Conservation (phyloP, 1,139 yeast species). For the Debaryomyces udenii region DNA sequence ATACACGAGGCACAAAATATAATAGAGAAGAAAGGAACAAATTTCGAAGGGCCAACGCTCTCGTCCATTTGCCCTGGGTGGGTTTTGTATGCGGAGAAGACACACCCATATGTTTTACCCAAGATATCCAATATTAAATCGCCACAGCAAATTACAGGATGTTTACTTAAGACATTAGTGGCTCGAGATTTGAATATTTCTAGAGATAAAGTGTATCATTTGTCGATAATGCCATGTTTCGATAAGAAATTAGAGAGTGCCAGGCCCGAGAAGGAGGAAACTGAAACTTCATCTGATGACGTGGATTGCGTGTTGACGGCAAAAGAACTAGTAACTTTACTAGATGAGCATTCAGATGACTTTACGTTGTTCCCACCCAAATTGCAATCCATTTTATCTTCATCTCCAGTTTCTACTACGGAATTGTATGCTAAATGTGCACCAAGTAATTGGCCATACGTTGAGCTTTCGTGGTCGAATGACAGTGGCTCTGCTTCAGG, state of each 20-base stretch:
- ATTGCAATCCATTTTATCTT: slow-evolving; percentile 14
- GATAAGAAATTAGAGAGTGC: slow-evolving; percentile 96
- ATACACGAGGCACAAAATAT: slow-evolving; percentile 60
- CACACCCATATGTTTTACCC: slow-evolving; percentile 83
- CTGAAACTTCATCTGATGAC: slow-evolving; percentile 41
- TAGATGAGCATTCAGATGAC: slow-evolving; percentile 49
- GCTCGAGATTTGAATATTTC: slow-evolving; percentile 39
- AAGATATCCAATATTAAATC: slow-evolving; percentile 68
- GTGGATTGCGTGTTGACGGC: slow-evolving; percentile 96
- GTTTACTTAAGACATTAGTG: slow-evolving; percentile 63
- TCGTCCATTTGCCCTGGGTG: slow-evolving; percentile 93
- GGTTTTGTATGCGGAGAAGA: slow-evolving; percentile 94
- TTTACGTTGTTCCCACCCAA: slow-evolving; percentile 26
- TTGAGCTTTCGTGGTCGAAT: slow-evolving; percentile 64
- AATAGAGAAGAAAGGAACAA: slow-evolving; percentile 25
- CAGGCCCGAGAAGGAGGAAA: slow-evolving; percentile 60
- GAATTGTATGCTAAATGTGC: slow-evolving; percentile 42
- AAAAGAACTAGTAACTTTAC: slow-evolving; percentile 74
- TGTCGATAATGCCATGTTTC: slow-evolving; percentile 94
- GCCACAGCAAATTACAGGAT: slow-evolving; percentile 93
- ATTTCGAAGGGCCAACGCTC: slow-evolving; percentile 47
- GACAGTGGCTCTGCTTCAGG: slow-evolving; percentile 87
- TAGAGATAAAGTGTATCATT: slow-evolving; percentile 62
- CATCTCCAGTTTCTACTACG: slow-evolving; percentile 12
- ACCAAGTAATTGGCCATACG: slow-evolving; percentile 62